Base-by-base conservation (phyloP, 495 filamentous ascomycete species). In the Delitschia confertaspora region DNA sequence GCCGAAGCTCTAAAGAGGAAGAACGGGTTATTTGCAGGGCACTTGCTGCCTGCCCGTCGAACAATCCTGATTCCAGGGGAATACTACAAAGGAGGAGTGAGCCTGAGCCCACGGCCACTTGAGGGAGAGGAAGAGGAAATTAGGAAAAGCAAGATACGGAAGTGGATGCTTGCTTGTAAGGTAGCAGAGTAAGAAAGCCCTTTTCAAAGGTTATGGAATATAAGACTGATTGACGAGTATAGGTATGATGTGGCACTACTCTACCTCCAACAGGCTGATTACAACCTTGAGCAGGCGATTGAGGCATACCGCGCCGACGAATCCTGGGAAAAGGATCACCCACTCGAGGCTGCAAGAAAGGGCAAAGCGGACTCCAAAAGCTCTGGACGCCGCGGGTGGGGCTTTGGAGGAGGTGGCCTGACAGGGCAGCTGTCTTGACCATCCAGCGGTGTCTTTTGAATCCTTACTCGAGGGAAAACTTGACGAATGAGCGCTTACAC, bases 91-190 rank as follows among this genome's bases (percentile, higher is more conserved):
- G 77, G 70, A 2, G 74, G 73, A 16, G 66, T 77, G 4, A 77
- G 72, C 43, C 60, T 85, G 7, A 82, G 77, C 11, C 75, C 81
- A 1, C 60, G 71, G 5, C 82, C 80, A 0, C 56, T 79, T 6
- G 82, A 82, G 30, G 76, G 76, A 19, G 80, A 83, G 40, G 81
- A 78, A 22, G 78, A 83, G 52, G 78, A 80, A 53, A 65, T 66
- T 19, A 70, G 74, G 27, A 83, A 80, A 60, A 65, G 64, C 9
- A 78, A 76, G 52, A 69, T 86, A 24, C 70, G 83, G 29, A 66
- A 76, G 40, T 88, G 70, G 69, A 83, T 83, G 82, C 71, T 83
- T 10, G 66, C 68, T 1, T 79, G 73, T 58, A 85, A 85, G 53
- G 79, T 80, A 18, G 55, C 74, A 18, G 81, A 87, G 65, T 76